phyloP scores from a whole-genome alignment of 2,329 filamentous ascomycete species.

The Fusarium staphyleae region DNA sequence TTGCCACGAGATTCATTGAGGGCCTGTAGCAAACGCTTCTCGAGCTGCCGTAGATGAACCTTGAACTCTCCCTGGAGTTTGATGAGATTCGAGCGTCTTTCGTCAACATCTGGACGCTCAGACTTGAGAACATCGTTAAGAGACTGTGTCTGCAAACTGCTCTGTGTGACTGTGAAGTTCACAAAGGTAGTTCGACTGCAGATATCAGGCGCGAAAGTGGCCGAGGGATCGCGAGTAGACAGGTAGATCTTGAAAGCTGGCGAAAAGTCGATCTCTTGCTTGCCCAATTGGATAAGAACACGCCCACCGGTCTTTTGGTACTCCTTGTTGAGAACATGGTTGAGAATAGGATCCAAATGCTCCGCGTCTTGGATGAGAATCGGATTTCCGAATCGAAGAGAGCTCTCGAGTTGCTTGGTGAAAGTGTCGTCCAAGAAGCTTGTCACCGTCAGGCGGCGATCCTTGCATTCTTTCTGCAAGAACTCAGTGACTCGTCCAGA shows the following conservation, averaged over 20 bases:
- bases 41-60: constrained; percentile 92
- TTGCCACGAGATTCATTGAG: constrained; percentile 98
- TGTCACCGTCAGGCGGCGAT: constrained; percentile 91
- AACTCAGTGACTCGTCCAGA: constrained; percentile 95
- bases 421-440: constrained; percentile 99
- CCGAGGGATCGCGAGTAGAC: constrained; percentile 94
- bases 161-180: constrained; percentile 99
- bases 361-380: constrained; percentile 99
- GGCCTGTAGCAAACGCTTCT: constrained; percentile 91
- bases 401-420: constrained; percentile 96
- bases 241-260: constrained; percentile 95
- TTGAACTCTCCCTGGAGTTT: constrained; percentile 99
- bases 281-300: constrained; percentile 96
- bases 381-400: constrained; percentile 95
- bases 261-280: constrained; percentile 99
- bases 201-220: constrained; percentile 93
- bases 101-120: constrained; percentile 95
- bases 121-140: constrained; percentile 97
- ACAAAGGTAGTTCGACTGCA: constrained; percentile 99
- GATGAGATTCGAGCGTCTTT: constrained; percentile 94
- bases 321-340: constrained; percentile 98
- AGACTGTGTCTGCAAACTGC: constrained; percentile 97
- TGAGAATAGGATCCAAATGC: constrained; percentile 94
- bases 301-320: constrained; percentile 98
- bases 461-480: constrained; percentile 91